Base-by-base conservation (phyloP, 257 asterid genomes). In the Ajuga chamaepitys region DNA sequence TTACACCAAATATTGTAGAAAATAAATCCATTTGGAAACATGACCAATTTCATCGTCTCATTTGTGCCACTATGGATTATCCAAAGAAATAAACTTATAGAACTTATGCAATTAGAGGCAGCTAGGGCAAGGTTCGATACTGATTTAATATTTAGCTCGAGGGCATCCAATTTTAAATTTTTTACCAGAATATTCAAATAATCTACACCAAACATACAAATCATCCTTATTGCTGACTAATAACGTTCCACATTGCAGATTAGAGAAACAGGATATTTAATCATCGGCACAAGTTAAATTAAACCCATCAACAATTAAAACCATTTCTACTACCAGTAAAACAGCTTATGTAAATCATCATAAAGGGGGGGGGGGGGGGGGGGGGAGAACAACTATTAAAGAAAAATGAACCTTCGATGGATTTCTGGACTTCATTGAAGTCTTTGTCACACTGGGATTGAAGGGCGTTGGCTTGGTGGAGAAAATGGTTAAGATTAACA, bases 391-490 rank as follows among this genome's bases (percentile, higher is more conserved):
- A 56, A 0, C 13, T 13, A n/a, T 20, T 2, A 46, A 53, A 13
- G 44, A 1, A n/a, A 67, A 63, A 32, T n/a, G 41, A 25, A 88
- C 96, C 95, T 84, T 83, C 78, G n/a, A 83, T 67, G 50, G 89
- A 81, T 12, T 54, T 68, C 34, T 72, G 80, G 45, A 67, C 66
- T 17, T 73, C 66, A 24, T 62, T 62, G 71, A 67, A 70, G 73
- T 88, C 87, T 37, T 77, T 63, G 51, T 59, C 65, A 54, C 85
- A 80, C 51, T 82, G 91, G 25, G 84, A 78, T 17, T 61, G 87
- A 59, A 88, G 87, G 48, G 78, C 68, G 20, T 70, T 58, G 20
- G 78, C 79, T 22, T 81, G 94, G 30, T 71, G 74, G 56, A 77
- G 71, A 62, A 79, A 76, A 53, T 82, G 84, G 71, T 79, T 83